These are phyloP conservation scores for Fraxinus xanthoxyloides DNA, from an alignment of 305 asterid genomes.

Conservation along the genomic window DNA sequence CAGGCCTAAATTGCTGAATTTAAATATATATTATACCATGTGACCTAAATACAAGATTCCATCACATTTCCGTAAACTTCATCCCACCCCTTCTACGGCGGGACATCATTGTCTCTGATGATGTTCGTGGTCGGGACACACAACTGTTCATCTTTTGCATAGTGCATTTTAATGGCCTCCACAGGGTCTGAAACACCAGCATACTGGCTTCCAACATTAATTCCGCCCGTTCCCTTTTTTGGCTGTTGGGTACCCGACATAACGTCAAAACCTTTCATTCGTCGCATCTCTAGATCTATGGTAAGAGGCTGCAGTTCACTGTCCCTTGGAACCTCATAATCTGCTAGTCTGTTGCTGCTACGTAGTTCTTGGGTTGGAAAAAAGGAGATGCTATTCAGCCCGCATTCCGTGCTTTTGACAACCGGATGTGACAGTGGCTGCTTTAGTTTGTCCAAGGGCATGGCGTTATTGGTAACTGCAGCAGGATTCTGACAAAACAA, in stretches of 20 bases:
- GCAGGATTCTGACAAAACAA: slow-evolving; percentile 74
- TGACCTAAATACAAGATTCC: slow-evolving; percentile 31
- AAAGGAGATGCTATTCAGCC: slow-evolving; percentile 45
- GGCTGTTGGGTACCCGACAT: slow-evolving; percentile 54
- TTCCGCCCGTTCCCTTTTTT: slow-evolving; percentile 49
- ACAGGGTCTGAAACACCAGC: slow-evolving; percentile 75
- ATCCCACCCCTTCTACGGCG: slow-evolving; percentile 29
- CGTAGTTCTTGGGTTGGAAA: slow-evolving; percentile 36
- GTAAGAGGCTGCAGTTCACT: slow-evolving; percentile 40
- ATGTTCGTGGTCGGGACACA: slow-evolving; percentile 34
- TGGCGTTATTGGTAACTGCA: slow-evolving; percentile 50
- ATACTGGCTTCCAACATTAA: slow-evolving; percentile 53
- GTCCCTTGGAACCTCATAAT: slow-evolving; percentile 41
- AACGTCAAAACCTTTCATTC: slow-evolving; percentile 61
- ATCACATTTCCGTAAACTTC: slow-evolving; percentile 31
- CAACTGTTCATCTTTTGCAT: slow-evolving; percentile 57
- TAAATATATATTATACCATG: slow-evolving; percentile 50
- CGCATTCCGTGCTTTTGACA: slow-evolving; percentile 32
- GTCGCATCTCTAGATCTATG: slow-evolving; percentile 68
- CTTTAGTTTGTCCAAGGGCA: slow-evolving; percentile 48
- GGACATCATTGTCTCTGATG: slow-evolving; percentile 64
- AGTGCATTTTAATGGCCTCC: slow-evolving; percentile 75
- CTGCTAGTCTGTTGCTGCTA: slow-evolving; percentile 41
- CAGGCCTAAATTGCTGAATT: slow-evolving; percentile 44
- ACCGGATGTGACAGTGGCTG: slow-evolving; percentile 20